Evolutionary conservation across 345 rosid genomes (phyloP).

Genomic region (Corchorus olitorius): DNA sequence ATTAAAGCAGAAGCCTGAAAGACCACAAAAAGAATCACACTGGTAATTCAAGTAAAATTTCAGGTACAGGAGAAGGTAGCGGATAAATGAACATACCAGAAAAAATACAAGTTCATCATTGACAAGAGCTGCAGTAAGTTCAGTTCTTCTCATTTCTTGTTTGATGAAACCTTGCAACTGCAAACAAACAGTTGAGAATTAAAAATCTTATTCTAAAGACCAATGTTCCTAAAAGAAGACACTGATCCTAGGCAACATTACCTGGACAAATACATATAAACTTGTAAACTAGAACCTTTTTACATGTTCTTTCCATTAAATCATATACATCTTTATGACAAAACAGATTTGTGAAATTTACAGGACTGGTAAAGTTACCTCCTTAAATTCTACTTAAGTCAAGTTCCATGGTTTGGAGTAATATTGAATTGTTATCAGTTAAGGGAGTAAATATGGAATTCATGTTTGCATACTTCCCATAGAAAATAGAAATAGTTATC

Average conservation of each 20-base stretch:
- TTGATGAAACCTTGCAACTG: conserved; percentile 76
- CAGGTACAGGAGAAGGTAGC: neutral
- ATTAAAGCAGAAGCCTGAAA: conserved; percentile 79
- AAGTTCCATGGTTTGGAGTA: neutral
- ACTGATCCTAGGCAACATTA: neutral
- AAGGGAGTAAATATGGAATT: neutral
- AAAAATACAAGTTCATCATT: conserved; percentile 70
- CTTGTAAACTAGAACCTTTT: neutral
- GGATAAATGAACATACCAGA: conserved; percentile 46
- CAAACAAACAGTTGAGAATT: conserved; percentile 17
- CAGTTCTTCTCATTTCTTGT: conserved; percentile 59
- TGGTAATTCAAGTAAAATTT: neutral
- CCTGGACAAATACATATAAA: neutral
- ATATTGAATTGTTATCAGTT: neutral
- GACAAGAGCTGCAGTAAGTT: conserved; percentile 59
- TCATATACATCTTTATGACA: neutral
- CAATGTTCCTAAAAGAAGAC: neutral
- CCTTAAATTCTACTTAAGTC: neutral
- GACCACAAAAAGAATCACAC: conserved; percentile 12
- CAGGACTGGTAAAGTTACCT: neutral
- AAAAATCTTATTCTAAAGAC: neutral
- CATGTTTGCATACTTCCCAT: neutral
- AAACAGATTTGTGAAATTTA: neutral
- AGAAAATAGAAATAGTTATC: neutral
- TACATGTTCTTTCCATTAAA: neutral